These are phyloP conservation scores for Phyllosticta citribraziliensis DNA, from an alignment of 2,329 filamentous ascomycete genomes.

Conservation along the genomic window DNA sequence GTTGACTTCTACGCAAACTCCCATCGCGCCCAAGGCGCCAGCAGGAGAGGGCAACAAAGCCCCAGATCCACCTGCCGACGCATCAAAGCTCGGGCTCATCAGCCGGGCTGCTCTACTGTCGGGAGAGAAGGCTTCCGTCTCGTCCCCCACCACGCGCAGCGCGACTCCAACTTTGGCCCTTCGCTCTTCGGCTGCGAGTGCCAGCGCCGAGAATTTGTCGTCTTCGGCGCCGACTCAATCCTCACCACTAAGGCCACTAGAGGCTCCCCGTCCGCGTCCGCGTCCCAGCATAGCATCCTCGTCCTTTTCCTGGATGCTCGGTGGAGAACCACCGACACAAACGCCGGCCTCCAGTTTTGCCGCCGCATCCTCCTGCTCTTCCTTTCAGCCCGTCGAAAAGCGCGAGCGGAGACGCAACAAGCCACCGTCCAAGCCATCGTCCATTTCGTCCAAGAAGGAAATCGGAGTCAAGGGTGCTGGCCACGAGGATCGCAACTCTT, in stretches of 20 bases:
- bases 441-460: neutral
- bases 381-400: constrained; percentile 4
- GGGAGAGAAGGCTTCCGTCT: constrained; percentile 10
- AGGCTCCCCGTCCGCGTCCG: constrained; percentile 36
- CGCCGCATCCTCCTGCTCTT: constrained; percentile 13
- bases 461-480: neutral
- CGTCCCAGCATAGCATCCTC: constrained; percentile 62
- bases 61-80: constrained; percentile 14
- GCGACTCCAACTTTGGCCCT: constrained; percentile 1
- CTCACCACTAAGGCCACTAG: constrained; percentile 12
- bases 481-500: constrained; percentile 13
- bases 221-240: neutral
- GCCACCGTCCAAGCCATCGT: neutral
- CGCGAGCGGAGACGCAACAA: constrained; percentile 7
- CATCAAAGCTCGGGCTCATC: neutral
- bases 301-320: constrained; percentile 70
- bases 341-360: constrained; percentile 17
- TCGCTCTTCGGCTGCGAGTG: neutral
- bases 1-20: neutral
- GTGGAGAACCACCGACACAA: constrained; percentile 18
- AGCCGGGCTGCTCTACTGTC: constrained; percentile 12
- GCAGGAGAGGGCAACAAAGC: neutral
- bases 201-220: neutral
- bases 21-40: neutral
- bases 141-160: neutral